These are phyloP conservation scores for Zoysia pacifica DNA, from an alignment of 176 grass and related monocot genomes.

Conservation along the genomic window DNA sequence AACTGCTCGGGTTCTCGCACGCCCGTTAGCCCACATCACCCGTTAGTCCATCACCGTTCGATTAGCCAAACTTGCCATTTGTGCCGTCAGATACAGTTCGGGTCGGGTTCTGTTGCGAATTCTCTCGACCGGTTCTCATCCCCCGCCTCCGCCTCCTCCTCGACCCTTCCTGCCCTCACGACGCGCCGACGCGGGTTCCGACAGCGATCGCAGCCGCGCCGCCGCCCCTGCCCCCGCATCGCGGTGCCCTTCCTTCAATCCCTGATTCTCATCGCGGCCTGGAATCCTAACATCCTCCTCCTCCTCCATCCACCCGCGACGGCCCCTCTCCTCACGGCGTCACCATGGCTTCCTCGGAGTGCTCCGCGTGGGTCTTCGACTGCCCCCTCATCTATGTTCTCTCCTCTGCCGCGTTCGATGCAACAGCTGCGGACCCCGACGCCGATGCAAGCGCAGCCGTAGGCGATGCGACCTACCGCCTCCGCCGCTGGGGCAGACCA, in stretches of 20 bases:
- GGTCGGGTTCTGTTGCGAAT: no score
- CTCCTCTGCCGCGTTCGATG: slow-evolving; percentile 40
- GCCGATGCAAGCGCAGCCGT: slow-evolving; percentile 35
- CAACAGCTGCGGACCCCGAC: slow-evolving; percentile 36
- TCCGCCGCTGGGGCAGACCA: slow-evolving; percentile 34
- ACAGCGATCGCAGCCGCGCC: no score
- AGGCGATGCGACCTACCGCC: neutral
- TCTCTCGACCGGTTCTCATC: no score
- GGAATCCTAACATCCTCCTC: slow-evolving; percentile 26
- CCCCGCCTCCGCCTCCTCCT: no score
- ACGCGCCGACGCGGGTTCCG: no score
- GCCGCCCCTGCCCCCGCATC: neutral
- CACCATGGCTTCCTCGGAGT: slow-evolving; percentile 70
- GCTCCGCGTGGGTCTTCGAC: slow-evolving; percentile 73
- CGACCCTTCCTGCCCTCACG: no score
- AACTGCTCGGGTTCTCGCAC: no score
- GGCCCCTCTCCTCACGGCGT: neutral
- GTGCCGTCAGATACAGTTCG: no score
- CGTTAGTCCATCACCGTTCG: no score
- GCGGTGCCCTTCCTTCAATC: neutral
- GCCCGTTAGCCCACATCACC: no score
- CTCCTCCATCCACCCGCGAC: neutral
- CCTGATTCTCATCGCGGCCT: slow-evolving; percentile 32
- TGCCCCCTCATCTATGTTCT: slow-evolving; percentile 75
- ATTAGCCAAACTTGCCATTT: no score